phyloP scores from a whole-genome alignment of 2,329 filamentous ascomycete genomes.

The Colletotrichum chrysophilum region DNA sequence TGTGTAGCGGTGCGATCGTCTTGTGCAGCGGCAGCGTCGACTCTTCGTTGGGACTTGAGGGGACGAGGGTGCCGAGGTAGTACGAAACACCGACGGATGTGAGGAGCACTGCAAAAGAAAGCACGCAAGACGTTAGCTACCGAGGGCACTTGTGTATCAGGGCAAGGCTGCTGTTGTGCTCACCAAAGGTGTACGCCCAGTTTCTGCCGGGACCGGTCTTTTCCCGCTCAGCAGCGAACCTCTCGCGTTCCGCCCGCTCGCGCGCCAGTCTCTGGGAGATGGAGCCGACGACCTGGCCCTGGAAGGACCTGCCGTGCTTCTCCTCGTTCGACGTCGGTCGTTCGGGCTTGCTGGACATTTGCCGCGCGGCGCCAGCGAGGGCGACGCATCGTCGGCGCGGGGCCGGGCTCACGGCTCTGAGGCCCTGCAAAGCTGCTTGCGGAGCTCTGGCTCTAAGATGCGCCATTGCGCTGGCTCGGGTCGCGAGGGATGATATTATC shows the following conservation, averaged over 20 bases:
- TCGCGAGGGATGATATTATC: background rate
- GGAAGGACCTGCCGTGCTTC: conserved; percentile 50
- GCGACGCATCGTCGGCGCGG: conserved; percentile 17
- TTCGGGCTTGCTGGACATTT: conserved; percentile 27
- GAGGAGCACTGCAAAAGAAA: conserved; percentile 49
- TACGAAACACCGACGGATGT: conserved; percentile 59
- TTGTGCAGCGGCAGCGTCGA: conserved; percentile 66
- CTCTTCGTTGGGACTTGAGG: conserved; percentile 51
- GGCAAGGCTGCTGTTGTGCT: conserved; percentile 24
- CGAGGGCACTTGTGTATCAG: background rate
- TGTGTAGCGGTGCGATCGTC: conserved; percentile 57
- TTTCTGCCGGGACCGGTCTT: conserved; percentile 44
- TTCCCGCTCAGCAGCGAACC: conserved; percentile 46
- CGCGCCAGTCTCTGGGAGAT: conserved; percentile 58
- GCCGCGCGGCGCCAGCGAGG: conserved; percentile 2
- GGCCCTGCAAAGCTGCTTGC: conserved; percentile 34
- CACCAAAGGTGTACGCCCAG: conserved; percentile 61
- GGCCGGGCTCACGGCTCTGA: conserved; percentile 25
- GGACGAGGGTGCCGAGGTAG: conserved; percentile 62
- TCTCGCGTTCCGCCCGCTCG: conserved; percentile 59
- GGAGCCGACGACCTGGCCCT: conserved; percentile 65
- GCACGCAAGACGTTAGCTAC: background rate
- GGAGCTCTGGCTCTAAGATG: conserved; percentile 37
- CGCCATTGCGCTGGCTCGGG: conserved; percentile 29
- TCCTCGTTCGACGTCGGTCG: conserved; percentile 35